Conservation (phyloP, 768 basidiomycete genomes). For the Coprinopsis marcescibilis region DNA sequence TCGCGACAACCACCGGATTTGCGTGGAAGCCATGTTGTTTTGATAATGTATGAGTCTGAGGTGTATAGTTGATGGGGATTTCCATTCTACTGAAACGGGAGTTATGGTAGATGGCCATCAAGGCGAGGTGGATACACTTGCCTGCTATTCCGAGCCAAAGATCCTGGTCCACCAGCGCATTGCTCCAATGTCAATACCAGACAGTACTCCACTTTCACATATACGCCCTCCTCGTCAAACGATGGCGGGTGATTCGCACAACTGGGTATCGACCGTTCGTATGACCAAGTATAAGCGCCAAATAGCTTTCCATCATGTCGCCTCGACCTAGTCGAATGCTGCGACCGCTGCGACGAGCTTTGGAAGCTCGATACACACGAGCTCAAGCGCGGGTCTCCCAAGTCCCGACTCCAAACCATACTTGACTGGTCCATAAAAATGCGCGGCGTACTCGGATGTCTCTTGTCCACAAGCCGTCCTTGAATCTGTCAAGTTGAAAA, state of each 20-base stretch:
- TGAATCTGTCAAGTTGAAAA: too few species aligned
- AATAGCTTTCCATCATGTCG: too few species aligned
- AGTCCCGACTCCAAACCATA: too few species aligned
- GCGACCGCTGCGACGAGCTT: too few species aligned
- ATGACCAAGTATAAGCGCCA: background rate
- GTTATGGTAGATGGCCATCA: background rate
- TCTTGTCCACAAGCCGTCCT: too few species aligned
- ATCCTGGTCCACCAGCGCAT: background rate
- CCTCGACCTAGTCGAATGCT: too few species aligned
- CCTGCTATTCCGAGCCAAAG: background rate
- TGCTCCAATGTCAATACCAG: background rate
- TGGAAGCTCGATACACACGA: too few species aligned
- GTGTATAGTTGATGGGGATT: background rate
- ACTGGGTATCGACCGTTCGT: background rate
- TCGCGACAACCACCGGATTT: background rate
- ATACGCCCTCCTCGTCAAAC: background rate
- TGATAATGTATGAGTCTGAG: background rate
- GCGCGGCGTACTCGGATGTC: too few species aligned
- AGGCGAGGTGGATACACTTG: background rate
- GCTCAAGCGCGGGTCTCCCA: too few species aligned
- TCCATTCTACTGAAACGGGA: background rate
- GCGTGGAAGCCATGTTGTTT: too few species aligned
- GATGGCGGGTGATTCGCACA: background rate
- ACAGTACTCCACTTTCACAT: background rate
- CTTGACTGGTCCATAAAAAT: too few species aligned